Percentiles rank a stretch among this genome's conserved stretches.
phyloP scores from a whole-genome alignment of 2,329 filamentous ascomycete genomes.

The Aspergillus fumigatus region DNA sequence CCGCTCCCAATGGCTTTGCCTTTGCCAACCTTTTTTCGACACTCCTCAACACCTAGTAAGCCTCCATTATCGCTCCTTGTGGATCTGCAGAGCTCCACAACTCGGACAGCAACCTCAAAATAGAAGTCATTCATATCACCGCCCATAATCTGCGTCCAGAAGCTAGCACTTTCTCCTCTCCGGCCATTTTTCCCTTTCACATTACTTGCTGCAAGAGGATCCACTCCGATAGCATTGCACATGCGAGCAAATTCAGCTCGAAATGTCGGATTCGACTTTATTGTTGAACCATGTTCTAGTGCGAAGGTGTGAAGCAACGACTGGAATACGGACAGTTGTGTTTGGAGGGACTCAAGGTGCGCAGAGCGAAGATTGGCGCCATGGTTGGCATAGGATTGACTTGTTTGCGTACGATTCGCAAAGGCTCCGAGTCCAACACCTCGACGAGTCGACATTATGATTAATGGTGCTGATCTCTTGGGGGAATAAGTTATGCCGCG shows the following conservation, averaged over 20 bases:
- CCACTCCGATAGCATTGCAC: conserved; percentile 95
- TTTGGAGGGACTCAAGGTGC: conserved; percentile 81
- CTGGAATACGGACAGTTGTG: conserved; percentile 93
- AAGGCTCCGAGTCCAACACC: conserved; percentile 90
- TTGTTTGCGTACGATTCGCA: conserved; percentile 76
- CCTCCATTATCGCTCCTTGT: conserved; percentile 90
- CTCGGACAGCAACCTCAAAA: conserved; percentile 91
- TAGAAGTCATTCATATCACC: conserved; percentile 96
- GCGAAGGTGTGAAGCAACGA: conserved; percentile 93
- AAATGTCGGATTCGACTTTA: conserved; percentile 90
- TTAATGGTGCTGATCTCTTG: neutral
- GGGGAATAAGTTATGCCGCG: neutral
- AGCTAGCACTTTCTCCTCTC: conserved; percentile 54
- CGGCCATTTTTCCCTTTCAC: conserved; percentile 46
- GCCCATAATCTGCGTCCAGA: conserved; percentile 91
- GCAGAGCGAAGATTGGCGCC: conserved; percentile 79
- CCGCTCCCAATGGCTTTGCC: conserved; percentile 70
- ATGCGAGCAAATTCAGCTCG: conserved; percentile 97
- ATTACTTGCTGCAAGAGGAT: conserved; percentile 74
- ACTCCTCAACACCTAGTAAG: conserved; percentile 77
- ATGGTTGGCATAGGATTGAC: conserved; percentile 85
- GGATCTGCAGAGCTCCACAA: conserved; percentile 86
- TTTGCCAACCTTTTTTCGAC: conserved; percentile 68
- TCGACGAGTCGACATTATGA: conserved; percentile 42
- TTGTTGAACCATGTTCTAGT: conserved; percentile 89